phyloP scores from a whole-genome alignment of 1,284 basidiomycete species.

The Pseudozyma hubeiensis region DNA sequence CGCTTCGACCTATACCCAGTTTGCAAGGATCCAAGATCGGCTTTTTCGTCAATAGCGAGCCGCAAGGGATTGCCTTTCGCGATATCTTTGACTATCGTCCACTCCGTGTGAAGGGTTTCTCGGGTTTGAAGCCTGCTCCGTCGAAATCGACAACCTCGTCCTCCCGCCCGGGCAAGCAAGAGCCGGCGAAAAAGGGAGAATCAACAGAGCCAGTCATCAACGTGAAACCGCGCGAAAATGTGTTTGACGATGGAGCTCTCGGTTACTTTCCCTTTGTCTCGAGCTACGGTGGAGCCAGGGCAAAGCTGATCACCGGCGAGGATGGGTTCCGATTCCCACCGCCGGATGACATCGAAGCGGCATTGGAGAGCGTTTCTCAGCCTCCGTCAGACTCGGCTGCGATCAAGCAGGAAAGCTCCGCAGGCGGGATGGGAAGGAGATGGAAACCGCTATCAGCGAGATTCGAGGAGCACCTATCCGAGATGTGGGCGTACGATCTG shows the following conservation, averaged over 20 bases:
- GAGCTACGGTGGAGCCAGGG: constrained; percentile 88
- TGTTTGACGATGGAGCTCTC: constrained; percentile 90
- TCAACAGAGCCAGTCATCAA: constrained; percentile 49
- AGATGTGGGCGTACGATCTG: constrained; percentile 55
- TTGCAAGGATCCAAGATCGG: constrained; percentile 81
- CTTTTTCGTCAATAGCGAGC: constrained; percentile 92
- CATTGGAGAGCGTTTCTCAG: constrained; percentile 19
- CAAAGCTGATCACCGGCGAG: constrained; percentile 83
- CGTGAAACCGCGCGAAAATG: constrained; percentile 73
- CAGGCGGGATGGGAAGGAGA: neutral
- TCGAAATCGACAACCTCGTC: constrained; percentile 6
- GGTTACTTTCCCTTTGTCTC: constrained; percentile 97
- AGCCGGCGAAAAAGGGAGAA: constrained; percentile 11
- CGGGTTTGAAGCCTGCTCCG: constrained; percentile 16
- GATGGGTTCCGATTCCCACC: constrained; percentile 81
- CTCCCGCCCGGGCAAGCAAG: constrained; percentile 17
- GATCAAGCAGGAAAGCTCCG: neutral
- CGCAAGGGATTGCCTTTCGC: constrained; percentile 84
- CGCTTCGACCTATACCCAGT: constrained; percentile 78
- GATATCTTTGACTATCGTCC: constrained; percentile 92
- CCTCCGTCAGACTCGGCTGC: neutral
- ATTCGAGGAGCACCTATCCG: constrained; percentile 49
- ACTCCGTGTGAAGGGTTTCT: constrained; percentile 69
- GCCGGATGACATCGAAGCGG: constrained; percentile 52
- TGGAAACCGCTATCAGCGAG: constrained; percentile 51